Percentiles rank a stretch among this genome's conserved stretches.
Conservation (phyloP, 2,329 filamentous ascomycete species). For the Davidsoniella eucalypti region DNA sequence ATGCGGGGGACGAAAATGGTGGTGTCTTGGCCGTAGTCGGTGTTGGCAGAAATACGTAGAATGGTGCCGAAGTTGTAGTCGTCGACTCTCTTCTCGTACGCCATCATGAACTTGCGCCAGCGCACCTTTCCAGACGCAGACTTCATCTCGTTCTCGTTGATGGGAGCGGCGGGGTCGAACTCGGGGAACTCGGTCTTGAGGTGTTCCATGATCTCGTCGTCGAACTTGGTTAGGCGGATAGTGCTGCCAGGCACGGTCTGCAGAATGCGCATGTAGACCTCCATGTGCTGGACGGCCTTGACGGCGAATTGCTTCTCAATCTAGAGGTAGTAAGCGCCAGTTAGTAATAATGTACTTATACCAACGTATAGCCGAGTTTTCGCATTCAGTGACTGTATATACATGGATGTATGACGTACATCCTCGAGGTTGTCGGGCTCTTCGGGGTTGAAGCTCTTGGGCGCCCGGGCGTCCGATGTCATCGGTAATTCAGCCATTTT, state of each 20-base stretch:
- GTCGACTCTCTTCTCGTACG: conserved; percentile 85
- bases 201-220: conserved; percentile 87
- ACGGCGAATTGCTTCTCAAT: conserved; percentile 99
- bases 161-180: conserved; percentile 63
- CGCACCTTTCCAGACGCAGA: conserved; percentile 85
- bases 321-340: conserved; percentile 25
- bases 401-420: conserved; percentile 24
- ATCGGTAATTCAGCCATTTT: conserved; percentile 11
- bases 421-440: conserved; percentile 38
- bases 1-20: conserved; percentile 65
- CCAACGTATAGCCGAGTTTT: neutral
- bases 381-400: neutral
- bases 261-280: conserved; percentile 93
- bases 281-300: conserved; percentile 91
- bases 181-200: conserved; percentile 82
- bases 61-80: conserved; percentile 98
- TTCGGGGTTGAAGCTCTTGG: conserved; percentile 35
- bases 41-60: conserved; percentile 59
- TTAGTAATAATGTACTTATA: neutral
- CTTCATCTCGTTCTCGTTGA: conserved; percentile 94
- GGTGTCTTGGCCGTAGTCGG: conserved; percentile 72
- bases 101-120: conserved; percentile 89
- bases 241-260: conserved; percentile 79
- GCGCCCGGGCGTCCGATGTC: conserved; percentile 5
- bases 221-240: conserved; percentile 79